Base-by-base conservation (phyloP, 208 protist genomes). In the Phytomonas francai region DNA sequence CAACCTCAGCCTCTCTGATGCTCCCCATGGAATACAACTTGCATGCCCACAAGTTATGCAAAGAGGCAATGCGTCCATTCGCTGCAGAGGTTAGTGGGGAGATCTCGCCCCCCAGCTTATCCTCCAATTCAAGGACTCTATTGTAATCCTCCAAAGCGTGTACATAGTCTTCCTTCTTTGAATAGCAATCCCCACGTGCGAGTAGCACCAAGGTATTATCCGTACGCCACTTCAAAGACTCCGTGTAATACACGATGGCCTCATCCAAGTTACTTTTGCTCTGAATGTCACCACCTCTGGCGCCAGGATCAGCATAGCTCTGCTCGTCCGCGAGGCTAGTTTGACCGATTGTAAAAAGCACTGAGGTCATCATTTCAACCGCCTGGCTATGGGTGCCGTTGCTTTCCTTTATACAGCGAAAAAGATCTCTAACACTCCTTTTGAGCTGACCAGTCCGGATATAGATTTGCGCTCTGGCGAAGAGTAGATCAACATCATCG, bases 111-210 rank as follows among this genome's bases (percentile, higher is more conserved):
- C 45, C 45, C 22, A 54, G 19, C 45, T 54, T 54, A 3, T 54
- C 45, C 3, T 78, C 77, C 45, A 93, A 76, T 51, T 82, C 69
- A 39, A 88, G 69, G 11, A 93, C 78, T 32, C 72, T 54, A 27
- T 85, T 54, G 74, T 90, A 96, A 67, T 93, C 90, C 3, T 74
- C 67, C 63, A 96, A 74, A 16, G 87, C 90, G 28, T 82, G 65
- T 65, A 91, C 72, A 65, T 88, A 93, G 57, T 87, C 73, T 74
- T 91, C 84, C 51, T 92, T 58, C 68, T 91, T 90, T 27, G 85
- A 75, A 74, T 96, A 96, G 73, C 90, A 96, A 67, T 93, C 88
- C 8, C 80, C 87, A 33, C 90, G 85, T 2, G 90, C 88, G 67
- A 93, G 80, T 34, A 96, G 72, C 28, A 94, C 91, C 30, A 81